Evolutionary conservation across 208 protist genomes (phyloP), one percentile per base, ranked within the genome.

Genomic region (Crithidia mellificae): DNA sequence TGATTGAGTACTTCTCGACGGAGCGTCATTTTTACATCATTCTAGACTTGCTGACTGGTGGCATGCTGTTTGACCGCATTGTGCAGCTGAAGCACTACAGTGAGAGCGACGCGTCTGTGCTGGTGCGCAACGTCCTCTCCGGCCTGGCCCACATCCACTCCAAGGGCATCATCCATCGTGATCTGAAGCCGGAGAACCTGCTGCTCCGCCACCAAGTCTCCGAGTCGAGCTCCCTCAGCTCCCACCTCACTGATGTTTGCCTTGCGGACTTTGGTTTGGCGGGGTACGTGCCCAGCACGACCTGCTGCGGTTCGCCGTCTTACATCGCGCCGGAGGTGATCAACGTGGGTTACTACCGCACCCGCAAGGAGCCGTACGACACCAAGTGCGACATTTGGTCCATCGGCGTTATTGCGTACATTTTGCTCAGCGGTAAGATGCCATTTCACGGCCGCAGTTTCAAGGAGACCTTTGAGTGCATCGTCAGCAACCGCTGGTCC

Each of bases 161-260:
- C 38, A 97, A 91, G 43, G 98, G 98, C 32, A 97, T 99, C 56
- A 99, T 99, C 83, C 98, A 99, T 78, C 85, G 98, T 50, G 98
- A 99, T 74, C 85, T 99, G 27, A 99, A 99, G 85, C 98, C 98
- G 36, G 97, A 99, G 68, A 99, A 99, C 68, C 86, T 99, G 38
- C 97, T 99, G 80, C 98, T 99, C 73, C 97, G 99, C 76, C 95
- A 98, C 81, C 66, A 78, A 29, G 78, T 93, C 59, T 75, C 87
- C 44, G 65, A 78, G 36, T 66, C 61, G 1, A 63, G 56, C 41
- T 56, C 47, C 29, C 63, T 51, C 50, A 73, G 34, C 36, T 75
- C 74, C n/a, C 74, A 90, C 61, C 72, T 93, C 43, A 85, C 85
- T 11, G 81, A 92, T 74, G 84, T 99, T n/a, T 86, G 98, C 56